Evolutionary conservation across 805 yeast species (phyloP).

Genomic region (Pichia sporocuriosa): DNA sequence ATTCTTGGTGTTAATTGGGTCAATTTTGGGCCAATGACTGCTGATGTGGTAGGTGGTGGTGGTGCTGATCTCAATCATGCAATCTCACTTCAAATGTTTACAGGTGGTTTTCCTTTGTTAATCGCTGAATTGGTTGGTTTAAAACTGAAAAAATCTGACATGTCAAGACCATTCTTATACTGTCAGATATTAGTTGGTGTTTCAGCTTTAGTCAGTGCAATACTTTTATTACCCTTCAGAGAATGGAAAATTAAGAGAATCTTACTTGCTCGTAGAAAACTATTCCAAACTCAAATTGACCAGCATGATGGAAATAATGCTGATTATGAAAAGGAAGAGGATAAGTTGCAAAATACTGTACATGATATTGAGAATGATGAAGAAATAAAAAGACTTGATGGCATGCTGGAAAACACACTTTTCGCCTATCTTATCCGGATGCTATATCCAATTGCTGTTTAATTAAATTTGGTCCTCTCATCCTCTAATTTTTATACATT

Average conservation of each 20-base stretch:
- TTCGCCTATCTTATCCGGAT: constrained; percentile 17
- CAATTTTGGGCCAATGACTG: constrained; percentile 30
- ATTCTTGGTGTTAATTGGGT: constrained; percentile 41
- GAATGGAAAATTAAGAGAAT: constrained; percentile 46
- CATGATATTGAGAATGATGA: neutral
- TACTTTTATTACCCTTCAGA: constrained; percentile 42
- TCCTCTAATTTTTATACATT: neutral
- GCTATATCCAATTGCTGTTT: constrained; percentile 27
- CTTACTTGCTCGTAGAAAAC: constrained; percentile 24
- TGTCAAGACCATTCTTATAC: constrained; percentile 42
- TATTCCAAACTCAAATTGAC: neutral
- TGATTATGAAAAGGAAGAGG: neutral
- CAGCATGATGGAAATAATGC: neutral
- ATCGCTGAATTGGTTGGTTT: constrained; percentile 30
- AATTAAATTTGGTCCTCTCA: no score
- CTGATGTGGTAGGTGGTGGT: constrained; percentile 31
- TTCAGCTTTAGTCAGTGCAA: constrained; percentile 36
- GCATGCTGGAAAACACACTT: constrained; percentile 9
- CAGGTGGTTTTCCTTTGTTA: constrained; percentile 27
- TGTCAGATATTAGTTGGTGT: constrained; percentile 57
- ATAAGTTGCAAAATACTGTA: constrained; percentile 3
- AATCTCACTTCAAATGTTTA: constrained; percentile 21
- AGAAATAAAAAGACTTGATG: constrained; percentile 9
- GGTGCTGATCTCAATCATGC: constrained; percentile 27
- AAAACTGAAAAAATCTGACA: constrained; percentile 21